Evolutionary conservation across 2,329 filamentous ascomycete species (phyloP).

Genomic region (Myriosclerotinia curreyana): DNA sequence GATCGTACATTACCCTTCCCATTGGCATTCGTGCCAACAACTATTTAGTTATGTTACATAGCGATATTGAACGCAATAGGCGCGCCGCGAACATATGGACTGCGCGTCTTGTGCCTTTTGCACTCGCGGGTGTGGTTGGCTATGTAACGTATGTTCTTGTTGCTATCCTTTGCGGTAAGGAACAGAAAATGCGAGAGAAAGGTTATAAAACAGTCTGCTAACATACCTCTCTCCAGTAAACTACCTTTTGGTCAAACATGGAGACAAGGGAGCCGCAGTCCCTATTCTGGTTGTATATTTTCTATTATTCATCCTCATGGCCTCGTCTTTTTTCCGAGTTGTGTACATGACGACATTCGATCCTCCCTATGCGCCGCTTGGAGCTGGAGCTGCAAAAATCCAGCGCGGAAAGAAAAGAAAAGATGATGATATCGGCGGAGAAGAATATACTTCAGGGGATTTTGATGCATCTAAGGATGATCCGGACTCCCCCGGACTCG

Average conservation of each 20-base stretch:
- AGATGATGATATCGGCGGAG: constrained; percentile 29
- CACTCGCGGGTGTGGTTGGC: constrained; percentile 62
- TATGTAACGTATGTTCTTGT: constrained; percentile 72
- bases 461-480: constrained; percentile 27
- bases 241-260: constrained; percentile 59
- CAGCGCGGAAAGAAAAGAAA: constrained; percentile 33
- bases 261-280: constrained; percentile 54
- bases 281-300: constrained; percentile 72
- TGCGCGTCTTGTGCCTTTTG: constrained; percentile 58
- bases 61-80: constrained; percentile 21
- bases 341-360: constrained; percentile 64
- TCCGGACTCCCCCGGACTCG: constrained; percentile 65
- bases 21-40: constrained; percentile 11
- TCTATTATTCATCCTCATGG: constrained; percentile 64
- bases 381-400: constrained; percentile 40
- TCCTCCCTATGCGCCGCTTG: constrained; percentile 71
- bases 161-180: constrained; percentile 64
- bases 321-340: constrained; percentile 68
- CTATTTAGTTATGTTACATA: constrained; percentile 10
- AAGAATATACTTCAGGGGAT: constrained; percentile 31
- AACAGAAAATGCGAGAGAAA: constrained; percentile 6
- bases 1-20: neutral
- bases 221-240: constrained; percentile 52
- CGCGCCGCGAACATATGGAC: constrained; percentile 35
- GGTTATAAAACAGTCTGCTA: constrained; percentile 19